phyloP scores from a whole-genome alignment of 306 rosid genomes.

The Lagenaria siceraria region DNA sequence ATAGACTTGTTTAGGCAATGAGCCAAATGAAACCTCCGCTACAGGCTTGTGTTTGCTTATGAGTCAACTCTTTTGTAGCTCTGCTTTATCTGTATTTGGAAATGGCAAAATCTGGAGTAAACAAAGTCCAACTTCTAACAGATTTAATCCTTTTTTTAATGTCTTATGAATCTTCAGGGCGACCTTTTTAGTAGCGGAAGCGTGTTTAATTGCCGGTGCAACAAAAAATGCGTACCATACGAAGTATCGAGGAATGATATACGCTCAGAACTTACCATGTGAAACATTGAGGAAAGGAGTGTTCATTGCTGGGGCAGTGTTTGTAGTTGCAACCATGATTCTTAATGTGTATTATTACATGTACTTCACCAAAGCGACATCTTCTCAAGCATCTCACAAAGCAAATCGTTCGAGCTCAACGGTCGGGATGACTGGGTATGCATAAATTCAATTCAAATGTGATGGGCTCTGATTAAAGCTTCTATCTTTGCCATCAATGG shows the following conservation, averaged over 20 bases:
- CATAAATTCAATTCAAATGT: slow-evolving; percentile 20
- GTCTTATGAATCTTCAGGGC: slow-evolving; percentile 26
- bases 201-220: slow-evolving; percentile 88
- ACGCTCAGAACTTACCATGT: slow-evolving; percentile 76
- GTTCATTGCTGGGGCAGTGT: slow-evolving; percentile 76
- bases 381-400: slow-evolving; percentile 43
- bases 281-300: slow-evolving; percentile 80
- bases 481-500: not conserved
- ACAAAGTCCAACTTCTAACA: not conserved
- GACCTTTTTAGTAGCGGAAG: slow-evolving; percentile 73
- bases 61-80: not conserved
- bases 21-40: not conserved
- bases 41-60: not conserved
- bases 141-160: not conserved
- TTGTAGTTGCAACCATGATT: slow-evolving; percentile 79
- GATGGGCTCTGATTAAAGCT: not conserved
- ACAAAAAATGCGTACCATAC: slow-evolving; percentile 89
- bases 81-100: not conserved
- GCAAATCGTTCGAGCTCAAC: slow-evolving; percentile 56
- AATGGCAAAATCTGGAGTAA: not conserved
- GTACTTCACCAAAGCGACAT: slow-evolving; percentile 81
- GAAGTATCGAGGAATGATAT: slow-evolving; percentile 57
- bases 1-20: not conserved
- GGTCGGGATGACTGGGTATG: slow-evolving; percentile 76
- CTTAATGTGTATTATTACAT: slow-evolving; percentile 78